Evolutionary conservation across 225 moss, liverwort and hornwort species (phyloP).

Genomic region (Anthoceros angustus): DNA sequence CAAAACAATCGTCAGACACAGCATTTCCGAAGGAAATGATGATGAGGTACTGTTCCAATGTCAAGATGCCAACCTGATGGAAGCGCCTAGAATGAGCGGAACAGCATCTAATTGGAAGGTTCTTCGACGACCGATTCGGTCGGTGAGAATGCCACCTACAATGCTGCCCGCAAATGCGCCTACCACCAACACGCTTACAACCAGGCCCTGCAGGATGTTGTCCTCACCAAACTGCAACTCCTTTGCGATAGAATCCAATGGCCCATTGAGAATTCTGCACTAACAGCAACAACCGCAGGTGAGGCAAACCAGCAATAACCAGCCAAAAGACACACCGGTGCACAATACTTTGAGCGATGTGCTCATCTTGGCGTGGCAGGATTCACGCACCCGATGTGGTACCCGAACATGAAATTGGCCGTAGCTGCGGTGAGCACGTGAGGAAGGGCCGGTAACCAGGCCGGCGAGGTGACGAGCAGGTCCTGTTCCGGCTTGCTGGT

Average conservation of each 20-base stretch:
- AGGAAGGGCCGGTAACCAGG: conserved; percentile 63
- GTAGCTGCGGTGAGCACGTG: conserved; percentile 76
- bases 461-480: too few relatives aligned
- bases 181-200: conserved; percentile 79
- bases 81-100: conserved; percentile 73
- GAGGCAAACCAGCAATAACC: background rate
- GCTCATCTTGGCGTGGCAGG: background rate
- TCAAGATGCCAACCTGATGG: conserved; percentile 33
- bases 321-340: background rate
- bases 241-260: conserved; percentile 70
- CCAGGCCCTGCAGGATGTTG: conserved; percentile 71
- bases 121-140: conserved; percentile 63
- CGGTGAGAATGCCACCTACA: conserved; percentile 72
- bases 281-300: background rate
- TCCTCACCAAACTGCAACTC: conserved; percentile 84
- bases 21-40: background rate
- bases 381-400: conserved; percentile 69
- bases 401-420: conserved; percentile 96
- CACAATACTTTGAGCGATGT: background rate
- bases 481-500: too few relatives aligned
- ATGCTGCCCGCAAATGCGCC: conserved; percentile 92
- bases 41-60: background rate
- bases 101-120: conserved; percentile 71
- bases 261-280: conserved; percentile 92
- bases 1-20: conserved; percentile 7